Base-by-base conservation (phyloP, 129 eudicot species). In the Sambucus nigra region DNA sequence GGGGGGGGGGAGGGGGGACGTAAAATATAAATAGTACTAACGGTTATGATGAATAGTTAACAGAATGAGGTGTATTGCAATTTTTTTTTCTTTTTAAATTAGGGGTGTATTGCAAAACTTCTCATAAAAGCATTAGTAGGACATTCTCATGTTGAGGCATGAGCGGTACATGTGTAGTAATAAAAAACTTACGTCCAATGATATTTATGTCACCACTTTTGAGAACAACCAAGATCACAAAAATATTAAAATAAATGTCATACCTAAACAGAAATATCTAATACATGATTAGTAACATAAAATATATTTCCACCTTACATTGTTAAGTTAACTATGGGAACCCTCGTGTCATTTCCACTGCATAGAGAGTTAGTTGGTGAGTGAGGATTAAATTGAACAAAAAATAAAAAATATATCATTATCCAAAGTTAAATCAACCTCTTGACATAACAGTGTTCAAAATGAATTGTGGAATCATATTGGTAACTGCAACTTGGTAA, bases 121-220 rank as follows among this genome's bases (percentile, higher is more conserved):
- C n/a, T n/a, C n/a, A n/a, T n/a, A n/a, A n/a, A n/a, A n/a, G n/a
- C n/a, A n/a, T n/a, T n/a, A n/a, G n/a, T n/a, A n/a, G n/a, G n/a
- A n/a, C n/a, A n/a, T n/a, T n/a, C n/a, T n/a, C n/a, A n/a, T n/a
- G n/a, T n/a, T n/a, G n/a, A n/a, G n/a, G n/a, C n/a, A n/a, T n/a
- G n/a, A n/a, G n/a, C n/a, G n/a, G n/a, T n/a, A n/a, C n/a, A n/a
- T n/a, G n/a, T n/a, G n/a, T n/a, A n/a, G n/a, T n/a, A n/a, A n/a
- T n/a, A n/a, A n/a, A n/a, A n/a, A n/a, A 61, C 95, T 92, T 61
- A 92, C 99, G 92, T 59, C 99, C 99, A 57, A 92, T 92, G 67
- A 92, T 80, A 70, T 92, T 71, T 46, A 86, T 59, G 57, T 78
- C 80, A 18, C 69, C 80, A 55, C 94, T 80, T 76, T 77, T 82